Conservation (phyloP, 2,329 filamentous ascomycete genomes). For the Pestalotiopsis sp. region DNA sequence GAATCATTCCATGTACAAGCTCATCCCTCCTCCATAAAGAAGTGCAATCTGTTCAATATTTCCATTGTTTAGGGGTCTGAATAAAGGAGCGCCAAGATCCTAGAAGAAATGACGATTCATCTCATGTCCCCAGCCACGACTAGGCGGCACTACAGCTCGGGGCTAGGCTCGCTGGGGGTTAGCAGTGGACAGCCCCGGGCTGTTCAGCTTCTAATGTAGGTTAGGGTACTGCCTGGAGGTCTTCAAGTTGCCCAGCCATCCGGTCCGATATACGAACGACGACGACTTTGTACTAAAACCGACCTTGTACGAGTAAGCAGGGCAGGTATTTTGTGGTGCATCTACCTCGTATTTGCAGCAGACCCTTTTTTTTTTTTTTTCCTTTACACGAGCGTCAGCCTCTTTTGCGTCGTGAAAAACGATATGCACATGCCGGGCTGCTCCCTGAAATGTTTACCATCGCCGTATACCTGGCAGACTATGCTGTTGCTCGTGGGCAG, state of each 20-base stretch:
- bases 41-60: background rate
- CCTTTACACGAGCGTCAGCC: background rate
- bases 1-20: background rate
- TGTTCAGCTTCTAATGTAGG: background rate
- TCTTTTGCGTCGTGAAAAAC: background rate
- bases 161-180: background rate
- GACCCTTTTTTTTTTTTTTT: background rate
- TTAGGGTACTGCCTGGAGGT: background rate
- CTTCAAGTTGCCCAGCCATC: background rate
- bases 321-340: background rate
- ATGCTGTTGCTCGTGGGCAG: background rate
- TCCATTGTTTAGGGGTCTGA: background rate
- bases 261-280: background rate
- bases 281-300: background rate
- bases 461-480: background rate
- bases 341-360: background rate
- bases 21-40: background rate
- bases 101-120: slow-evolving; percentile 10
- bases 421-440: background rate
- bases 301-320: background rate
- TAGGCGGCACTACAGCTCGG: background rate
- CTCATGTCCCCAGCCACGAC: slow-evolving; percentile 8
- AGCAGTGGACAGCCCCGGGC: background rate
- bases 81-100: slow-evolving; percentile 1
- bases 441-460: background rate